Evolutionary conservation across 768 basidiomycete species (phyloP).

Genomic region (Pulveroboletus sp.): DNA sequence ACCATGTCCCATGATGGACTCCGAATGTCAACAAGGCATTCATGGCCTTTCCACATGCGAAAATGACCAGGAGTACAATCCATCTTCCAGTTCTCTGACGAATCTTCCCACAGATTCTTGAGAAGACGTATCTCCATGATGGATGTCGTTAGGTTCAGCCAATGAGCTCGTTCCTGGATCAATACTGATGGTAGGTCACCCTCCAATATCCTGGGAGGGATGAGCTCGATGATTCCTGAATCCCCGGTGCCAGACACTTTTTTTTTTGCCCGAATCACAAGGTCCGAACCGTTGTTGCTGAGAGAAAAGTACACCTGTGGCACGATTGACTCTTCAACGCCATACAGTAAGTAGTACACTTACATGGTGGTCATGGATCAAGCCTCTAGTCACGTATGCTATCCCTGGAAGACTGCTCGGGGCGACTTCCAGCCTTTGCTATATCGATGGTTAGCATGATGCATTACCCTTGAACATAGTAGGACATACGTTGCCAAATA

Average conservation of each 20-base stretch:
- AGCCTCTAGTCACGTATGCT: conserved; percentile 17
- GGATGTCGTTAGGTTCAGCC: neutral
- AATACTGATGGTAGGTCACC: neutral
- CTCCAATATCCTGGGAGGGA: neutral
- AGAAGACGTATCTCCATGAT: too few species aligned
- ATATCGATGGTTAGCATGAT: too few species aligned
- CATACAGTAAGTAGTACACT: neutral
- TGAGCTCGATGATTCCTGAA: neutral
- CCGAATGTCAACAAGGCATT: neutral
- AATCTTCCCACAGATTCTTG: too few species aligned
- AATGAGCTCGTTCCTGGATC: neutral
- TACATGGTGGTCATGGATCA: conserved; percentile 17
- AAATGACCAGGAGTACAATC: too few species aligned
- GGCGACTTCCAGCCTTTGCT: neutral
- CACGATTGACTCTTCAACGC: neutral
- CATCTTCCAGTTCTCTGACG: too few species aligned
- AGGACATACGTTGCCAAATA: neutral
- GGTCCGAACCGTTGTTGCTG: too few species aligned
- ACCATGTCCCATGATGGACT: neutral
- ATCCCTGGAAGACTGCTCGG: conserved; percentile 12
- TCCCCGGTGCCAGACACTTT: neutral
- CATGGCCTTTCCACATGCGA: too few species aligned
- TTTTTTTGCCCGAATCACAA: neutral
- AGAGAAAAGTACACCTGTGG: conserved; percentile 19
- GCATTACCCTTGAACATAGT: too few species aligned